Base-by-base conservation (phyloP, 202 grass and related monocot genomes). In the Brachypodium distachyon region DNA sequence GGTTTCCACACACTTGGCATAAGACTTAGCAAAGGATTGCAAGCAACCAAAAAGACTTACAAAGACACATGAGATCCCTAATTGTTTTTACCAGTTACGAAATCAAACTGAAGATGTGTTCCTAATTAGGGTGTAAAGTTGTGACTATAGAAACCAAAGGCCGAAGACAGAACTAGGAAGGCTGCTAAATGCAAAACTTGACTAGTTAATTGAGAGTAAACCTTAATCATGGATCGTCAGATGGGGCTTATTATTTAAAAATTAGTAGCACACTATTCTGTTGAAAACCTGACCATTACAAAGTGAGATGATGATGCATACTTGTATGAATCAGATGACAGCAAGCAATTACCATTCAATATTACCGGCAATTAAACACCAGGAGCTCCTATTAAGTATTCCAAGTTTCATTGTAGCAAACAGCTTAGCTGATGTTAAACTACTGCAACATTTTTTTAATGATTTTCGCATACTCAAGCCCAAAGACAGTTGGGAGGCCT, bases 321-420 rank as follows among this genome's bases (percentile, higher is more conserved):
- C 51, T 77, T 63, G 28, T 46, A 50, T 77, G 73, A 77, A 79
- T 44, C 57, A 23, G 25, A 31, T 68, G 25, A 23, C 25, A 79
- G 7, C 48, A 40, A 56, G 37, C 47, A 78, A 67, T 61, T 36
- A 17, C 49, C 17, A 3, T 51, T 11, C 23, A 28, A 21, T 67
- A 41, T 54, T 68, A 29, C 18, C 49, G 28, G 38, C 62, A 55
- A 28, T 67, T 49, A 57, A 79, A 32, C 49, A 61, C 25, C 29
- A 43, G 27, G 36, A 55, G 49, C 16, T 61, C 32, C 26, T 70
- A 43, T 21, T 14, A 79, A 68, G 69, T 31, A 49, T 57, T 79
- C 26, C 25, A 56, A 17, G 46, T 57, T 44, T 67, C 22, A 7
- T 11, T 68, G 28, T 57, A 56, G 18, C 26, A 57, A 4, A 46